These are phyloP conservation scores for Lasiodiplodia theobromae DNA, from an alignment of 2,329 filamentous ascomycete species.

Conservation along the genomic window DNA sequence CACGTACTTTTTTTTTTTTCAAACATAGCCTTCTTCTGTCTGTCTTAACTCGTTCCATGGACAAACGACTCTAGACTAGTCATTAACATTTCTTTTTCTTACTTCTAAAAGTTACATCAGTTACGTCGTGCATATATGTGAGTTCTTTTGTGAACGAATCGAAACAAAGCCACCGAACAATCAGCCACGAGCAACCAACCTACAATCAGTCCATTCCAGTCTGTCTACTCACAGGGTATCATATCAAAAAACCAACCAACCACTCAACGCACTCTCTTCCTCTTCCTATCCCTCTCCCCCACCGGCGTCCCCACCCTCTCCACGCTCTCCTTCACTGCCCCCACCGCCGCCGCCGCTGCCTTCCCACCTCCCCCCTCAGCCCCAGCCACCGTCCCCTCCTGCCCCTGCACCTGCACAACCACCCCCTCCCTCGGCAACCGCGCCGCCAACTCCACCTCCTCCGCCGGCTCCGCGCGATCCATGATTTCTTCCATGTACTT, in stretches of 20 bases:
- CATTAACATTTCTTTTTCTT: no score
- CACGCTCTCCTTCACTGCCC: conserved; percentile 1
- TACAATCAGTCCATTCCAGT: background rate
- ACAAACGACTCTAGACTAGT: no score
- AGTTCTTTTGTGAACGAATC: no score
- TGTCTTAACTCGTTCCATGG: no score
- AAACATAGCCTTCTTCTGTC: no score
- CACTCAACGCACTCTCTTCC: conserved; percentile 7
- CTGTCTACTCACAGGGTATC: background rate
- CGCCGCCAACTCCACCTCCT: conserved; percentile 63
- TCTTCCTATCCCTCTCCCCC: conserved; percentile 15
- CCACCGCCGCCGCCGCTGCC: no score
- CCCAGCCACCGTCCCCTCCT: conserved; percentile 34
- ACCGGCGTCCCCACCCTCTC: conserved; percentile 19
- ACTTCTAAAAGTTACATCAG: no score
- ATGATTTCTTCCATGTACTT: conserved; percentile 56
- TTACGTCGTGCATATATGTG: no score
- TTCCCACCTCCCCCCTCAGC: no score
- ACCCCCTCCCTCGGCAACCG: conserved; percentile 56
- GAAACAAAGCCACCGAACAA: no score
- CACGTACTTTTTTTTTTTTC: no score
- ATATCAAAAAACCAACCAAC: background rate
- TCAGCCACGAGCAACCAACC: no score
- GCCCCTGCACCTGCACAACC: background rate
- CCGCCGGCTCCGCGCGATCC: conserved; percentile 62